Base-by-base conservation (phyloP, 768 basidiomycete genomes). In the Atractiella rhizophila region DNA sequence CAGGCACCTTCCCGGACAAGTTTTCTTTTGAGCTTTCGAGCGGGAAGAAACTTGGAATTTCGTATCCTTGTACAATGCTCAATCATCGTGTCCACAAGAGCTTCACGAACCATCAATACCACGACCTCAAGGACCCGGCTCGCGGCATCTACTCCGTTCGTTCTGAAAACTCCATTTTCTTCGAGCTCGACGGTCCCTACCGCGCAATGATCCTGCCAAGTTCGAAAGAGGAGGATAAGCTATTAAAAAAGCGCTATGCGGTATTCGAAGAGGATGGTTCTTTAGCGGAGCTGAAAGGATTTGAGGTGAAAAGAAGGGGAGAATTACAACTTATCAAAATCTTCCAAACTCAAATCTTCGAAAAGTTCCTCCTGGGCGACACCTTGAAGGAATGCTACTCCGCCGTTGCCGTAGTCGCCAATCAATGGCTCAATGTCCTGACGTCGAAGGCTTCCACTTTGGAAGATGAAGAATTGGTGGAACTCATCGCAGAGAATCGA, bases 271-370 rank as follows among this genome's bases (percentile, higher is more conserved):
- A 86, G 47, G 88, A 98, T 52, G 86, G 88, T 1, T 76, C 76
- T 13, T 68, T 98, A n/a, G 91, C 91, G 7, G 91, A 98, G 58
- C 63, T 98, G 57, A 96, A 98, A 57, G 91, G 91, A 0, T 98
- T 98, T 62, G 91, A 96, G 58, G 83, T 96, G 49, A 98, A 98
- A 60, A 76, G 91, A 41, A 72, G 91, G 42, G 91, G 86, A 28
- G 91, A 98, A 57, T 66, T 96, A 28, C 88, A 96, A 56, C 71
- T 96, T 53, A 86, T 98, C 73, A 98, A 98, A 62, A 88, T 85
- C 50, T 98, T 98, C 68, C 91, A 98, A 57, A 80, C 82, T 2
- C 81, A 88, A 54, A 79, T 98, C 53, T 98, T 98, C 59, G 88
- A 91, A 61, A 88, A 79, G 55, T 98, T 96, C 64, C 62, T 98